Evolutionary conservation across 179 eudicot species (phyloP), one percentile per base, ranked within the genome.

Genomic region (Patellifolia procumbens): DNA sequence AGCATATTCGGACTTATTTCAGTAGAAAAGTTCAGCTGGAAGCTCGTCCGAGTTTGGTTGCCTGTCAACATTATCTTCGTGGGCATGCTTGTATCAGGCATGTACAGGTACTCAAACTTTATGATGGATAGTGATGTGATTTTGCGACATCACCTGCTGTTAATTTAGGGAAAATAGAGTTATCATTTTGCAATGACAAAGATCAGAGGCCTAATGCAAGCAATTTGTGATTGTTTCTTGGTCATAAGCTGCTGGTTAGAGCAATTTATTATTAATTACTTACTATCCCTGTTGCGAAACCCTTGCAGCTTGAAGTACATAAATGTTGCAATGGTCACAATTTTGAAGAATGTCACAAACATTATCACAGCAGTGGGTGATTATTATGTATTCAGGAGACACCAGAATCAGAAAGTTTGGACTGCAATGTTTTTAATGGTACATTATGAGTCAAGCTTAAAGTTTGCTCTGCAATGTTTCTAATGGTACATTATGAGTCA

Each of bases 61-160:
- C 97, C 97, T 9, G 97, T 91, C 68, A 91, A 91, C 76, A 19
- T 90, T 39, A 89, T 91, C 78, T 91, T 91, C 74, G 85, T 91
- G 74, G 94, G 92, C 77, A 91, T 91, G 94, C 94, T 91, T 80
- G 90, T 90, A 68, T 88, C 97, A 61, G 89, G 97, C 78, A 91
- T 91, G 97, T 91, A 85, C 77, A 91, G 97, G 97, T 91, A 84
- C 68, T 16, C 5, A 0, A 68, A 73, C 22, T 53, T 48, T 29
- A 24, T 68, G 19, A 9, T 71, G 24, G 63, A 60, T 10, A 67
- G 56, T 70, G 13, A 29, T 24, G 29, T 58, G 11, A 1, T 67
- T 5, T 2, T 45, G 6, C n/a, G 28, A 26, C 42, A 4, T 70
- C 17, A 48, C 11, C 69, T 68, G 15, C 39, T 58, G 62, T 12